A percentile compares a stretch with the other conserved stretches of the same genome.
Evolutionary conservation across 352 stramenopile species (phyloP).

Genomic region (Phytopythium chamaehyphon): DNA sequence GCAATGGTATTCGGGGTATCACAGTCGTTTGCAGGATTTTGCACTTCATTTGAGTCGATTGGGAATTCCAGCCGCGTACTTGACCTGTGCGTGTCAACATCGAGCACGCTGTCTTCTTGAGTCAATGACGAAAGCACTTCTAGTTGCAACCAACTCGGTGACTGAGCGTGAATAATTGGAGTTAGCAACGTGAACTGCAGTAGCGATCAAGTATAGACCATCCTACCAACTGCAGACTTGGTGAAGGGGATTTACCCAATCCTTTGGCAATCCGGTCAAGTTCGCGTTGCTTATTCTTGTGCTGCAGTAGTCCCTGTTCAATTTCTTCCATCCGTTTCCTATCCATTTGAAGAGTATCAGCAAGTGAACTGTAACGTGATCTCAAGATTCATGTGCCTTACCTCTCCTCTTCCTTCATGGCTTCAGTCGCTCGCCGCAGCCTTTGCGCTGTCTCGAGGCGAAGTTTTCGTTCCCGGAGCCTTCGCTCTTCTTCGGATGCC

Average conservation of each 20-base stretch:
- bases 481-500: slow-evolving; percentile 16
- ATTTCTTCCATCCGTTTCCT: slow-evolving; percentile 53
- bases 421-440: slow-evolving; percentile 35
- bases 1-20: too few relatives aligned
- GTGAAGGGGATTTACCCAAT: slow-evolving; percentile 7
- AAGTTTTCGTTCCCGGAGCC: slow-evolving; percentile 34
- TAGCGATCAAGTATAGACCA: neutral
- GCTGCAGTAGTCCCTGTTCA: slow-evolving; percentile 40
- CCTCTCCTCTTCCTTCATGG: slow-evolving; percentile 43
- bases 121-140: too few relatives aligned
- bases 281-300: slow-evolving; percentile 58
- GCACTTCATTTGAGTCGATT: too few relatives aligned
- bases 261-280: slow-evolving; percentile 61
- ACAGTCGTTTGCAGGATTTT: too few relatives aligned
- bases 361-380: too few relatives aligned
- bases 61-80: too few relatives aligned
- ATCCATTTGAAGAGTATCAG: neutral
- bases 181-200: slow-evolving; percentile 2
- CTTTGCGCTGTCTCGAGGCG: slow-evolving; percentile 44
- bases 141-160: too few relatives aligned
- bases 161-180: too few relatives aligned
- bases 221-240: neutral
- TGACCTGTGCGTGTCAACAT: too few relatives aligned
- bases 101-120: too few relatives aligned
- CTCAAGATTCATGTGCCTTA: slow-evolving; percentile 13